phyloP scores from a whole-genome alignment of 306 rosid species.

The Mimosa bimucronata region DNA sequence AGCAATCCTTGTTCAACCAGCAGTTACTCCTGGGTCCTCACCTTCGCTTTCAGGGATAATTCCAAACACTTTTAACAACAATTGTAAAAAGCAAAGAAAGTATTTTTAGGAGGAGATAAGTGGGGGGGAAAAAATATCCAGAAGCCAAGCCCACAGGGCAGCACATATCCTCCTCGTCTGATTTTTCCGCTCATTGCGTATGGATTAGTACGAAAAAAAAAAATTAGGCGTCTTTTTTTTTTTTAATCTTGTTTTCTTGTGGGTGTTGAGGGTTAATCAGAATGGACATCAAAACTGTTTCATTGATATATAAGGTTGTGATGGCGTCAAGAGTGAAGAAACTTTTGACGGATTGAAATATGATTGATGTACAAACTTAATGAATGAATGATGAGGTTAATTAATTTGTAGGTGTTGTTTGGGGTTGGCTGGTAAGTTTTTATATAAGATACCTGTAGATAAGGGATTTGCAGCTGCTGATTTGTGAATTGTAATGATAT shows the following conservation, averaged over 20 bases:
- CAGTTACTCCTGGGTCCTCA: slow-evolving; percentile 58
- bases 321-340: slow-evolving; percentile 11
- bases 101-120: neutral
- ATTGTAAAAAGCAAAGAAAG: neutral
- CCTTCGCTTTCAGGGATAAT: slow-evolving; percentile 49
- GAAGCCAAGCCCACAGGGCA: slow-evolving; percentile 29
- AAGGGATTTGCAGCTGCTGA: slow-evolving; percentile 31
- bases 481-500: slow-evolving; percentile 34
- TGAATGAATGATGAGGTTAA: slow-evolving; percentile 6
- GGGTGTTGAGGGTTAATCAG: slow-evolving; percentile 24
- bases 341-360: slow-evolving; percentile 33
- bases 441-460: slow-evolving; percentile 42
- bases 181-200: slow-evolving; percentile 32
- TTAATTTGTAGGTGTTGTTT: slow-evolving; percentile 33
- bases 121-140: slow-evolving; percentile 27
- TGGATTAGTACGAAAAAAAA: slow-evolving; percentile 22
- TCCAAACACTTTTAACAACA: neutral
- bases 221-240: neutral
- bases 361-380: slow-evolving; percentile 37
- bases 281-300: slow-evolving; percentile 1
- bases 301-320: slow-evolving; percentile 42
- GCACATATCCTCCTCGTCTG: neutral
- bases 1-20: slow-evolving; percentile 53
- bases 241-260: neutral
- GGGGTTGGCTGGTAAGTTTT: slow-evolving; percentile 42